A percentile compares a stretch with the other conserved stretches of the same genome.
These are phyloP conservation scores for Gracilaria vermiculophylla DNA, from an alignment of 23 red algal genomes.

Conservation along the genomic window DNA sequence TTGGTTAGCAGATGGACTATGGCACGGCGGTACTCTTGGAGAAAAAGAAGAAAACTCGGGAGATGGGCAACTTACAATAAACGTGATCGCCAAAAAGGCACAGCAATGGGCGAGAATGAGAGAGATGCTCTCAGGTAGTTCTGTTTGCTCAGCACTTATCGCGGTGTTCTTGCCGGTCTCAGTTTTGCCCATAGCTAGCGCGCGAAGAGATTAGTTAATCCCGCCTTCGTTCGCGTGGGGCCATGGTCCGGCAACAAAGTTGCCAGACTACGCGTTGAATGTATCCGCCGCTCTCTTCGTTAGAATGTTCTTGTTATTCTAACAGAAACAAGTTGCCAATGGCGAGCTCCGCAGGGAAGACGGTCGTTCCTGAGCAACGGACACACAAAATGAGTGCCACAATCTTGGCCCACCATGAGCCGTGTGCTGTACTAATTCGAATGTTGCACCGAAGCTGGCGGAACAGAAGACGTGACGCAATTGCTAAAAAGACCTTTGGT, in stretches of 20 bases:
- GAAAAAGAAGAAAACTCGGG: no score
- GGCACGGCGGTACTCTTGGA: no score
- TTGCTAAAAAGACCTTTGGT: background rate
- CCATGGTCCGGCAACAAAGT: conserved; percentile 8
- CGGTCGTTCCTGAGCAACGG: background rate
- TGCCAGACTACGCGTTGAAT: conserved; percentile 5
- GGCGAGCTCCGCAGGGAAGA: background rate
- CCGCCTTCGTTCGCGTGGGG: conserved; percentile 1
- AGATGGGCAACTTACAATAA: conserved; percentile 3
- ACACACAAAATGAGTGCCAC: background rate
- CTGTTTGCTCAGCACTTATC: background rate
- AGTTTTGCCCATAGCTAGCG: conserved; percentile 26
- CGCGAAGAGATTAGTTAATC: background rate
- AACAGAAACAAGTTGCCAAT: background rate
- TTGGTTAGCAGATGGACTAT: background rate
- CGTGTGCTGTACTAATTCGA: background rate
- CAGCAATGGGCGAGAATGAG: conserved; percentile 27
- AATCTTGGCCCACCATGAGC: background rate
- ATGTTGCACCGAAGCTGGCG: background rate
- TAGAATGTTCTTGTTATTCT: background rate
- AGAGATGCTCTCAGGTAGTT: background rate
- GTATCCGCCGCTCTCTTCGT: background rate
- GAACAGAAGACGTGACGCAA: background rate
- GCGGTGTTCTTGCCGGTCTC: background rate
- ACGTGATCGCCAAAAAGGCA: conserved; percentile 20